These are phyloP conservation scores for Mycena alexandri DNA, from an alignment of 768 basidiomycete genomes.

Conservation along the genomic window DNA sequence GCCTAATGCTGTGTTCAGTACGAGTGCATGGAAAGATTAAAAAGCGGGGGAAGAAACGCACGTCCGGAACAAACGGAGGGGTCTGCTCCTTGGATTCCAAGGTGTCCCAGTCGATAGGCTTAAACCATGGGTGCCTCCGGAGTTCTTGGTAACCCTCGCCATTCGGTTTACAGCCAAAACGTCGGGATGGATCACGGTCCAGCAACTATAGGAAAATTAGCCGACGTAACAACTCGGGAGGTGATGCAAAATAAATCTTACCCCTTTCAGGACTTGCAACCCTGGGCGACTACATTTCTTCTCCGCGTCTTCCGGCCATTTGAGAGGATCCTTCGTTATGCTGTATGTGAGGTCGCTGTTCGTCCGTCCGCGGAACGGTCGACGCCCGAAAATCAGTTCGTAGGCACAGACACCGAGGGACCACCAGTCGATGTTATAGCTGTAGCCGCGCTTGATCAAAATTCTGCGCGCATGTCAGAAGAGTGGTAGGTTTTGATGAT, in stretches of 20 bases:
- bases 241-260: conserved; percentile 51
- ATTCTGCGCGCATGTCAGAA: conserved; percentile 60
- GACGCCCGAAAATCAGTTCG: conserved; percentile 91
- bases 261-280: conserved; percentile 83
- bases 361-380: conserved; percentile 94
- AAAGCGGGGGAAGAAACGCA: conserved; percentile 51
- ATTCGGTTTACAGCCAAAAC: conserved; percentile 85
- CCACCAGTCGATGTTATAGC: conserved; percentile 97
- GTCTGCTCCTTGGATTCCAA: conserved; percentile 80
- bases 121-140: conserved; percentile 88
- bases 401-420: conserved; percentile 94
- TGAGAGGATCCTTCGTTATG: conserved; percentile 87
- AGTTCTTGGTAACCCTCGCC: conserved; percentile 87
- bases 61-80: conserved; percentile 93
- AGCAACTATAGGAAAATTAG: conserved; percentile 69
- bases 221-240: conserved; percentile 25
- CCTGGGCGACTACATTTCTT: conserved; percentile 82
- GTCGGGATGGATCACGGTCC: conserved; percentile 84
- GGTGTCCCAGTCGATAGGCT: conserved; percentile 88
- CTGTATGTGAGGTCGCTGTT: conserved; percentile 94
- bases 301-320: conserved; percentile 92
- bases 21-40: conserved; percentile 22
- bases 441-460: conserved; percentile 92
- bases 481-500: conserved; percentile 4
- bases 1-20: conserved; percentile 62